Evolutionary conservation across 1,284 basidiomycete genomes (phyloP).

Genomic region (Acaromyces ingoldii): DNA sequence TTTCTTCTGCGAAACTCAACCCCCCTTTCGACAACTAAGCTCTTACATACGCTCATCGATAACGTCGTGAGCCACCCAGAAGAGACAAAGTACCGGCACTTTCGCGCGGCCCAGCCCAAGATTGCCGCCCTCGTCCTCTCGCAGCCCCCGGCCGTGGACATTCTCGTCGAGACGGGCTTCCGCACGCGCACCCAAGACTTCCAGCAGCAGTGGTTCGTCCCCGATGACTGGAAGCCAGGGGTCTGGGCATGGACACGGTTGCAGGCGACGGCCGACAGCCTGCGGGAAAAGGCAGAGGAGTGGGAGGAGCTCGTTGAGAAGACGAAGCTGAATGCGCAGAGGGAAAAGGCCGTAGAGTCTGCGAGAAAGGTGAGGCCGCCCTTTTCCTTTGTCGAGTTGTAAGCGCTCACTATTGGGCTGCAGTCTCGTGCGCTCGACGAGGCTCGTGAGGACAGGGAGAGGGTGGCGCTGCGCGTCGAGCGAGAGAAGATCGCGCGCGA

Average conservation of each 20-base stretch:
- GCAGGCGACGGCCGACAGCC: not conserved
- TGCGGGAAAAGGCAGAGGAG: not conserved
- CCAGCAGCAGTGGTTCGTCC: constrained; percentile 6
- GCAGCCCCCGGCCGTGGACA: not conserved
- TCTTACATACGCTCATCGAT: constrained; percentile 1
- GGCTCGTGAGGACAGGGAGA: constrained; percentile 6
- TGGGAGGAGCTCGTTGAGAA: constrained; percentile 1
- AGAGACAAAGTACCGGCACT: constrained; percentile 3
- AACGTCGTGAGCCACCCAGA: not conserved
- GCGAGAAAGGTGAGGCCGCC: not conserved
- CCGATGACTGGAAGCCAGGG: not conserved
- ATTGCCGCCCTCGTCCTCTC: not conserved
- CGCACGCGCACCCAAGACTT: constrained; percentile 1
- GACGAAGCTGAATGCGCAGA: not conserved
- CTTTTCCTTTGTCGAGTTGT: not conserved
- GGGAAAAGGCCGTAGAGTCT: not conserved
- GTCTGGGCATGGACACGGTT: not conserved
- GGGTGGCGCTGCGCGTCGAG: constrained; percentile 2
- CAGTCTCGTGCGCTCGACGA: constrained; percentile 3
- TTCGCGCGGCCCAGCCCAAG: constrained; percentile 3
- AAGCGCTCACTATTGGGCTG: not conserved
- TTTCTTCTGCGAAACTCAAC: not conserved
- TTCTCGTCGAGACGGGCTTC: constrained; percentile 1
- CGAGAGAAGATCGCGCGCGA: not conserved
- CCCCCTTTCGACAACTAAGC: not conserved